Evolutionary conservation across 495 filamentous ascomycete genomes (phyloP).

Genomic region (Hypoxylon rickii): DNA sequence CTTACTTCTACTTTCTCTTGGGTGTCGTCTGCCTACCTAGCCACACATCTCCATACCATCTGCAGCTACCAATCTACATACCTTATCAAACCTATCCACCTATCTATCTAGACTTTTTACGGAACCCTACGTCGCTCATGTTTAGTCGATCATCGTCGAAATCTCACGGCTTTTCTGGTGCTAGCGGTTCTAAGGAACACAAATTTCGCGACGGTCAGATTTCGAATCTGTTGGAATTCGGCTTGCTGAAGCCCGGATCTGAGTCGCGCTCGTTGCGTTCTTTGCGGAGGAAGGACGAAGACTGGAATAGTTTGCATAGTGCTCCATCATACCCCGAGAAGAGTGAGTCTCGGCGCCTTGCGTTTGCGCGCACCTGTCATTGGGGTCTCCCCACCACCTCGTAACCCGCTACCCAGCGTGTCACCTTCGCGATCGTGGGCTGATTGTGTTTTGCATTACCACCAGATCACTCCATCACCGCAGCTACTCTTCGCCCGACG

Average conservation of each 20-base stretch:
- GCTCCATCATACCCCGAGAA: slow-evolving; percentile 49
- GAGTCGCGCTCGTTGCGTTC: slow-evolving; percentile 46
- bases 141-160: slow-evolving; percentile 53
- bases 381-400: slow-evolving; percentile 14
- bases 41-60: background rate
- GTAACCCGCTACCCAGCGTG: slow-evolving; percentile 7
- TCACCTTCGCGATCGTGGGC: slow-evolving; percentile 21
- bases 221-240: slow-evolving; percentile 47
- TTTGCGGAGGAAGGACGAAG: slow-evolving; percentile 45
- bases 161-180: slow-evolving; percentile 35
- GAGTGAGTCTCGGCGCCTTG: slow-evolving; percentile 42
- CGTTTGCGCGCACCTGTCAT: slow-evolving; percentile 2
- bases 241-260: slow-evolving; percentile 36
- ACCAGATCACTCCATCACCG: slow-evolving; percentile 46
- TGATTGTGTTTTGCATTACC: slow-evolving; percentile 24
- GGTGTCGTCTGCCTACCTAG: too few relatives aligned
- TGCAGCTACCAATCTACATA: background rate
- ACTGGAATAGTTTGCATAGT: slow-evolving; percentile 29
- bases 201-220: slow-evolving; percentile 41
- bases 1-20: background rate
- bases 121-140: slow-evolving; percentile 44
- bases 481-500: slow-evolving; percentile 36
- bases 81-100: slow-evolving; percentile 7
- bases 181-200: slow-evolving; percentile 42
- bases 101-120: slow-evolving; percentile 18